phyloP scores from a whole-genome alignment of 805 yeast genomes.

The Yarrowia bubula region DNA sequence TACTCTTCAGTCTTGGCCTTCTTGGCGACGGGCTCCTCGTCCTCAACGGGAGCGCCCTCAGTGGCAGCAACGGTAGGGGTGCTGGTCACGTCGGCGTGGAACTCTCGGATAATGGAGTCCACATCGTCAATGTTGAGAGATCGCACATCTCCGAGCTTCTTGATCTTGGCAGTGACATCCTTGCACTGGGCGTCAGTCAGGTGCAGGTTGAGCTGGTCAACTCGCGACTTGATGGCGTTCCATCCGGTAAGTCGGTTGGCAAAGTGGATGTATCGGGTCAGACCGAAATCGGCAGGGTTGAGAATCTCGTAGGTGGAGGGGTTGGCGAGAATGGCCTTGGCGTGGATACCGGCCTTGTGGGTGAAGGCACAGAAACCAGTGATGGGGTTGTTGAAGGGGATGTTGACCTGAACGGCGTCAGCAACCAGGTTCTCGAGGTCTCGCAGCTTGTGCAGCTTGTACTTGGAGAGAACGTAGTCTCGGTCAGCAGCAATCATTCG shows the following conservation, averaged over 20 bases:
- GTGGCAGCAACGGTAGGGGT: conserved; percentile 28
- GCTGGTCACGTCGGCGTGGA: conserved; percentile 59
- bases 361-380: conserved; percentile 99
- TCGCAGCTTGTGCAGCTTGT: conserved; percentile 92
- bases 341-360: conserved; percentile 99
- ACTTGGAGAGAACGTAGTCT: conserved; percentile 90
- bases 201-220: conserved; percentile 89
- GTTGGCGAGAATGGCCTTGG: conserved; percentile 96
- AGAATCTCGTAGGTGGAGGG: conserved; percentile 98
- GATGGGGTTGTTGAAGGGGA: conserved; percentile 97
- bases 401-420: conserved; percentile 93
- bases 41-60: conserved; percentile 31
- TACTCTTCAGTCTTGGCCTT: conserved; percentile 37
- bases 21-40: conserved; percentile 38
- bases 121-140: conserved; percentile 95
- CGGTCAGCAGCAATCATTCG: conserved; percentile 99
- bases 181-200: conserved; percentile 91
- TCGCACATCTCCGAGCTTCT: conserved; percentile 91
- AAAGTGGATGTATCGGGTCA: conserved; percentile 93
- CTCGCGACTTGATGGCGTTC: conserved; percentile 98
- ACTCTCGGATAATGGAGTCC: conserved; percentile 92
- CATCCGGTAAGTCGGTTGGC: conserved; percentile 98
- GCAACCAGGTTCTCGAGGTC: conserved; percentile 95
- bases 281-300: conserved; percentile 92
- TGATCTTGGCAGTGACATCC: conserved; percentile 91